These are phyloP conservation scores for Anethum foeniculum DNA, from an alignment of 140 eudicot genomes.

Conservation along the genomic window DNA sequence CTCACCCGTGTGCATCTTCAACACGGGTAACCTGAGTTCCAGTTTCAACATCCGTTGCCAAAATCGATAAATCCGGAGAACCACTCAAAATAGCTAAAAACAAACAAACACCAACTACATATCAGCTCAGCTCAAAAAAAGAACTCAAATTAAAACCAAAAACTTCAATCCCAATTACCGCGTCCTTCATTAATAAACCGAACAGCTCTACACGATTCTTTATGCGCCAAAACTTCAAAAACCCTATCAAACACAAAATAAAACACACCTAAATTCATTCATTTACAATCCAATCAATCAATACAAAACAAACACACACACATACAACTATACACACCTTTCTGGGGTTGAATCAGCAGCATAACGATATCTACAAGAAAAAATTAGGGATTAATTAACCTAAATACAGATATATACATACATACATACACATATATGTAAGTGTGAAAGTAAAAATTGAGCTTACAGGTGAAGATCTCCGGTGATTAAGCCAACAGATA, in stretches of 20 bases:
- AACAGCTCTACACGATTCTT: slow-evolving; percentile 84
- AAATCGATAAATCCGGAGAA: slow-evolving; percentile 82
- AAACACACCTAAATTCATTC: neutral
- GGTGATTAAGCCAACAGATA: slow-evolving; percentile 79
- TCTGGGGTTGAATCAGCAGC: slow-evolving; percentile 48
- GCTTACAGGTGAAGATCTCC: slow-evolving; percentile 78
- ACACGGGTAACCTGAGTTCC: slow-evolving; percentile 71
- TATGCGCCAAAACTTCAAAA: slow-evolving; percentile 74
- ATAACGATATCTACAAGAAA: slow-evolving; percentile 44
- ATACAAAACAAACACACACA: neutral
- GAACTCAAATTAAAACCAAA: neutral
- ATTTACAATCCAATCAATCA: neutral
- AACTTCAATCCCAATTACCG: slow-evolving; percentile 34
- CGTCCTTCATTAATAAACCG: slow-evolving; percentile 86
- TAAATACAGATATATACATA: neutral
- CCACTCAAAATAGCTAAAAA: slow-evolving; percentile 69
- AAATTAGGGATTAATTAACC: neutral
- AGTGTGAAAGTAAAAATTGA: neutral
- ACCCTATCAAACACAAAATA: slow-evolving; percentile 32
- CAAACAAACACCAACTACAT: neutral
- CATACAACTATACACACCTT: slow-evolving; percentile 26
- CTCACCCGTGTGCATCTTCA: slow-evolving; percentile 79
- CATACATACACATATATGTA: neutral
- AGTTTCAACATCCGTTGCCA: slow-evolving; percentile 88
- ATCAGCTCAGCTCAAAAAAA: slow-evolving; percentile 10